Conservation (phyloP, 257 asterid species). For the Salvia miltiorrhiza region DNA sequence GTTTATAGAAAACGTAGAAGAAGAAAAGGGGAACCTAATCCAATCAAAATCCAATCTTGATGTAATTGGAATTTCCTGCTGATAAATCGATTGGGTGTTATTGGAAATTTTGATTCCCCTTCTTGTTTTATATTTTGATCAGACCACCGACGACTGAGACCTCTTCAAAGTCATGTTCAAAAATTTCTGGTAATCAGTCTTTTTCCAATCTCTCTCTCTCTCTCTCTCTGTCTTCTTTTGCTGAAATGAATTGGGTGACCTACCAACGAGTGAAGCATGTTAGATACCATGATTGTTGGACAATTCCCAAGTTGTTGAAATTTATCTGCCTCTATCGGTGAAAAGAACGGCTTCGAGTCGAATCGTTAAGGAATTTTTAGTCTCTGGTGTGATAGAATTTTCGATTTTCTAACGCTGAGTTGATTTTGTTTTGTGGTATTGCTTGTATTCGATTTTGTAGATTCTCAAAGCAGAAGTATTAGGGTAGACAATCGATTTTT, state of each 20-base stretch:
- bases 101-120: conserved; percentile 11
- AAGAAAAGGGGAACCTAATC: conserved; percentile 8
- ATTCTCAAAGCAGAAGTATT: neutral
- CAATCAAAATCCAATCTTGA: conserved; percentile 12
- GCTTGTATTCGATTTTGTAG: neutral
- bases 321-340: conserved; percentile 5
- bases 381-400: conserved; percentile 9
- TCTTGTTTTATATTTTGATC: conserved; percentile 20
- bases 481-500: neutral
- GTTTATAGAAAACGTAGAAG: neutral
- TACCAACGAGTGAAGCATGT: neutral
- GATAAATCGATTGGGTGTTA: conserved; percentile 15
- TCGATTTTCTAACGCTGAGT: conserved; percentile 7
- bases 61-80: neutral
- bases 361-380: conserved; percentile 12
- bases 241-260: conserved; percentile 3
- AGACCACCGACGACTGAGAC: conserved; percentile 31
- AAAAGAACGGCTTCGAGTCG: neutral
- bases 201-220: neutral
- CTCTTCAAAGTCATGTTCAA: conserved; percentile 44
- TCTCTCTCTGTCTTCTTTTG: neutral
- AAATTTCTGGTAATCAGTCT: conserved; percentile 38
- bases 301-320: neutral
- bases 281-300: conserved; percentile 17
- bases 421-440: neutral